These are phyloP conservation scores for Geotrichum reessii DNA, from an alignment of 1,139 yeast genomes.

Conservation along the genomic window DNA sequence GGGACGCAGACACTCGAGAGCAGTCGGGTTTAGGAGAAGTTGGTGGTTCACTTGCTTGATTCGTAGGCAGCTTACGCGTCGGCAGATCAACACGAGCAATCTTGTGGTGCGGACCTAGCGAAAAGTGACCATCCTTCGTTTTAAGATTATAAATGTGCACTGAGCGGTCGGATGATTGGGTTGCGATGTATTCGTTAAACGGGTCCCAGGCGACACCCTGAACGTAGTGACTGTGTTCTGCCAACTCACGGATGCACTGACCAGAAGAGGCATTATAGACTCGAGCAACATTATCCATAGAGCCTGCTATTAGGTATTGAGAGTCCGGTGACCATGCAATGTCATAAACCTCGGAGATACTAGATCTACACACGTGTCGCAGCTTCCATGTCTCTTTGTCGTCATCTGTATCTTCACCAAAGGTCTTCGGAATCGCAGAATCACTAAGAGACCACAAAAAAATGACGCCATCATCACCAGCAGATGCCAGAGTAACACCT, in stretches of 20 bases:
- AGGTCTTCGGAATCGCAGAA: slow-evolving; percentile 11
- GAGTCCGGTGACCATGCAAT: slow-evolving; percentile 88
- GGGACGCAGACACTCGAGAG: slow-evolving; percentile 16
- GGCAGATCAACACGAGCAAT: slow-evolving; percentile 18
- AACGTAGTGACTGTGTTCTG: slow-evolving; percentile 80
- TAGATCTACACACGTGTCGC: slow-evolving; percentile 50
- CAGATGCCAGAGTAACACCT: slow-evolving; percentile 64
- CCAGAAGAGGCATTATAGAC: slow-evolving; percentile 59
- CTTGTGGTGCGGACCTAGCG: slow-evolving; percentile 36
- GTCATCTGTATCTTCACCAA: slow-evolving; percentile 41
- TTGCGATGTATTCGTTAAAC: slow-evolving; percentile 61
- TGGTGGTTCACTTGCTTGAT: slow-evolving; percentile 1
- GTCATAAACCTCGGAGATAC: slow-evolving; percentile 79
- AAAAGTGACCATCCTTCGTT: slow-evolving; percentile 34
- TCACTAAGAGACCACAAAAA: slow-evolving; percentile 62
- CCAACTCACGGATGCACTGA: slow-evolving; percentile 53
- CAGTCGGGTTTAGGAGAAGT: slow-evolving; percentile 11
- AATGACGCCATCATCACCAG: slow-evolving; percentile 91
- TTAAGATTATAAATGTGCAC: slow-evolving; percentile 56
- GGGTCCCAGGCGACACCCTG: slow-evolving; percentile 99
- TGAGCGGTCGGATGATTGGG: slow-evolving; percentile 86
- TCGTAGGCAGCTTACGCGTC: not conserved
- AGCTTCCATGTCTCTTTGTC: slow-evolving; percentile 68
- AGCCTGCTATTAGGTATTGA: slow-evolving; percentile 70
- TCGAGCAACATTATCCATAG: slow-evolving; percentile 81